Conservation (phyloP, 805 yeast genomes). For the Cyberlindnera xylosilytica region DNA sequence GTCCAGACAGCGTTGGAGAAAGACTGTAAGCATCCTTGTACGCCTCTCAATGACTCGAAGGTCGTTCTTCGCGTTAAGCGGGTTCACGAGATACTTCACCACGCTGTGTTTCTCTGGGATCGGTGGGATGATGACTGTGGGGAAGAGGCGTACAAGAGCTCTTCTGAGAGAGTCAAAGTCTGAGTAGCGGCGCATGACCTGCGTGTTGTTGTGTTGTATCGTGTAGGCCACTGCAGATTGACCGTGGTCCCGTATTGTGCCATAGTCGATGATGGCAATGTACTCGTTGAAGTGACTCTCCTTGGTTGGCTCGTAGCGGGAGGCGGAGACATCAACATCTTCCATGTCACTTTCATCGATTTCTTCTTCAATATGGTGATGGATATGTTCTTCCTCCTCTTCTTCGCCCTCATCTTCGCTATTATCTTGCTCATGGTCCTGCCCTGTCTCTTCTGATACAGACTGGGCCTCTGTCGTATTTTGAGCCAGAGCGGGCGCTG, state of each 20-base stretch:
- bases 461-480: background rate
- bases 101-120: constrained; percentile 86
- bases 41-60: constrained; percentile 58
- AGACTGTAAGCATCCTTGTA: constrained; percentile 69
- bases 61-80: constrained; percentile 41
- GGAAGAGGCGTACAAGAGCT: constrained; percentile 68
- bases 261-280: constrained; percentile 23
- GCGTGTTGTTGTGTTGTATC: constrained; percentile 49
- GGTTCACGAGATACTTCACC: constrained; percentile 41
- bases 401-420: background rate
- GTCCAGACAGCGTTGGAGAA: constrained; percentile 69
- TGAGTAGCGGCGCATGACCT: constrained; percentile 79
- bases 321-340: constrained; percentile 1
- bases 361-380: background rate
- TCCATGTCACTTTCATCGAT: constrained; percentile 2
- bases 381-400: background rate
- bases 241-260: constrained; percentile 61
- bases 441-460: background rate
- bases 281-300: constrained; percentile 1
- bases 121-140: constrained; percentile 83
- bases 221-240: constrained; percentile 75
- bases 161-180: constrained; percentile 85
- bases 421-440: background rate
- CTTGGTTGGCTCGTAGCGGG: background rate
- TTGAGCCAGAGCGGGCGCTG: background rate